Conservation (phyloP, 768 basidiomycete species). For the Dioszegia aurantiaca region DNA sequence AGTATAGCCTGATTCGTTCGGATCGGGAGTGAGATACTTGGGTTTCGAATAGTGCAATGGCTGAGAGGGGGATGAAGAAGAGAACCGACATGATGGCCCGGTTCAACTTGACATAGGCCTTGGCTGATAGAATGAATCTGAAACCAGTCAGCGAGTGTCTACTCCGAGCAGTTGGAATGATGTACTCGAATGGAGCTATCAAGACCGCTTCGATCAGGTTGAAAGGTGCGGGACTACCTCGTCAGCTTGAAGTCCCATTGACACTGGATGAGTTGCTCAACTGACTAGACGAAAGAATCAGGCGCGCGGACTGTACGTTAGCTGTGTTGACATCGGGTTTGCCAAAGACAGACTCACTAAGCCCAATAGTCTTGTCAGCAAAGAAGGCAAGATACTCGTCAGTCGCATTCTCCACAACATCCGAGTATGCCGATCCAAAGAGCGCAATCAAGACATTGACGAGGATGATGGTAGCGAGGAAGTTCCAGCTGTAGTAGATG, state of each 20-base stretch:
- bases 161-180: background rate
- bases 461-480: conserved; percentile 74
- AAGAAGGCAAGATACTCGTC: conserved; percentile 89
- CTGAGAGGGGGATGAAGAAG: conserved; percentile 75
- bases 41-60: conserved; percentile 75
- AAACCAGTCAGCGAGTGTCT: conserved; percentile 30
- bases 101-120: conserved; percentile 73
- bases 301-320: conserved; percentile 43
- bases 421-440: conserved; percentile 86
- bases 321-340: background rate
- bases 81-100: conserved; percentile 69
- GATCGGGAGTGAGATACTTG: conserved; percentile 45
- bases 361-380: conserved; percentile 67
- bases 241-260: conserved; percentile 3
- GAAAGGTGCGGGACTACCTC: conserved; percentile 71
- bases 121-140: conserved; percentile 55
- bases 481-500: conserved; percentile 85
- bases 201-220: conserved; percentile 79
- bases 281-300: conserved; percentile 61
- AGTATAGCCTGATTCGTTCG: conserved; percentile 28
- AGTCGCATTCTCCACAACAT: conserved; percentile 70
- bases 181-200: conserved; percentile 82
- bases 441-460: conserved; percentile 94
- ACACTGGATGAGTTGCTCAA: background rate
- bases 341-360: conserved; percentile 27